Percentiles rank a stretch among this genome's conserved stretches.
Evolutionary conservation across 2,329 filamentous ascomycete species (phyloP).

Genomic region (Cytospora paraplurivora): DNA sequence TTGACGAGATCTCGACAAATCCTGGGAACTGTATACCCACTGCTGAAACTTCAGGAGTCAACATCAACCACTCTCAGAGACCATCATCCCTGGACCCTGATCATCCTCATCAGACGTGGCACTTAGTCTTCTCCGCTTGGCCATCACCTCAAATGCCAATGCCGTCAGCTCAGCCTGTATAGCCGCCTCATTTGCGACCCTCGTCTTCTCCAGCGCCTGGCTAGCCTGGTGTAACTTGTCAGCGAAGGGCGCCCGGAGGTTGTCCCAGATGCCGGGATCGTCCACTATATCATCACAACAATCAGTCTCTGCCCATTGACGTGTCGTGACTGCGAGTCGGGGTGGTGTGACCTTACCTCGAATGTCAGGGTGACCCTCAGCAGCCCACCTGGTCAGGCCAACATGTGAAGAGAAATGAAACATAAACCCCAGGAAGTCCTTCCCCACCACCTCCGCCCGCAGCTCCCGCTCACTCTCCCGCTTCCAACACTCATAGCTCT

Average conservation of each 20-base stretch:
- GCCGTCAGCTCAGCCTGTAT: conserved; percentile 24
- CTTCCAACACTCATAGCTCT: conserved; percentile 34
- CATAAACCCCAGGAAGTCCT: conserved; percentile 36
- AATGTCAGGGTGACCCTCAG: conserved; percentile 27
- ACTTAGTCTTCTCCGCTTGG: conserved; percentile 20
- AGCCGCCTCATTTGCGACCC: conserved; percentile 16
- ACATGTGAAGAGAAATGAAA: conserved; percentile 35
- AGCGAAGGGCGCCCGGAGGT: conserved; percentile 21
- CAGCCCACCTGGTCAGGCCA: conserved; percentile 33
- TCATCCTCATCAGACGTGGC: conserved; percentile 20
- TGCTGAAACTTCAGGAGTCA: background rate
- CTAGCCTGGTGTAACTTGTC: conserved; percentile 22
- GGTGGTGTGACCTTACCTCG: conserved; percentile 8
- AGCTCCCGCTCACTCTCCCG: conserved; percentile 31
- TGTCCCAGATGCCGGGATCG: conserved; percentile 19
- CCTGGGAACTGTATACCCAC: background rate
- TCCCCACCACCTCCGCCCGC: conserved; percentile 30
- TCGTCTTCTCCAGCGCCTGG: conserved; percentile 18
- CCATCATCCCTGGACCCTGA: background rate
- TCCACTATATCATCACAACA: conserved; percentile 7
- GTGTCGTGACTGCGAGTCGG: background rate
- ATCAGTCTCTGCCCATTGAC: background rate
- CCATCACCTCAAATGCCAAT: conserved; percentile 25
- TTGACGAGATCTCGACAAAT: background rate
- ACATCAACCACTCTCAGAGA: background rate